Conservation (phyloP, 257 asterid genomes). For the Pogostemon cablin region DNA sequence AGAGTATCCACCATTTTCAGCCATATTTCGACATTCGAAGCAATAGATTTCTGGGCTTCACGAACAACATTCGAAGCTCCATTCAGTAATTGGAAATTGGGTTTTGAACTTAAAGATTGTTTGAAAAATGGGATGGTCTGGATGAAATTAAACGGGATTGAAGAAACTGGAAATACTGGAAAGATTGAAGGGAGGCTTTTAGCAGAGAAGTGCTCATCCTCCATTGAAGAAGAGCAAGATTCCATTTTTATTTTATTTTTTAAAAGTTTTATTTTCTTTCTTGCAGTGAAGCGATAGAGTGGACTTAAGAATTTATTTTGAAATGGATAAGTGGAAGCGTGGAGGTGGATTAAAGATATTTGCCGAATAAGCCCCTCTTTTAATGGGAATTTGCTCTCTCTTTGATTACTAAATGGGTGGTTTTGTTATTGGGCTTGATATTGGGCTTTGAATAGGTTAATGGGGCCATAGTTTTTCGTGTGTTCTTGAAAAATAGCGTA, state of each 20-base stretch:
- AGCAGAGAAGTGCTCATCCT: constrained; percentile 35
- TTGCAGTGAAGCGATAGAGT: constrained; percentile 9
- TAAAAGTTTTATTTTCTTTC: background rate
- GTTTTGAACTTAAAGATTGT: constrained; percentile 43
- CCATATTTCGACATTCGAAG: constrained; percentile 44
- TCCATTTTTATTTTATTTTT: constrained; percentile 30
- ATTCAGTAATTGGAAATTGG: constrained; percentile 43
- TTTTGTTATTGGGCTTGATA: background rate
- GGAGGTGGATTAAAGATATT: background rate
- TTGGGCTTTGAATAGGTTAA: background rate
- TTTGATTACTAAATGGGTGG: background rate
- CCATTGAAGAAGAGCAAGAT: constrained; percentile 32
- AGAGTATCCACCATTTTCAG: constrained; percentile 40
- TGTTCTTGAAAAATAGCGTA: background rate
- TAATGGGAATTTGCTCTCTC: background rate
- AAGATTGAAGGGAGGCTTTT: constrained; percentile 37
- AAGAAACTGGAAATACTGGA: constrained; percentile 47
- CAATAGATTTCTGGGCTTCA: constrained; percentile 46
- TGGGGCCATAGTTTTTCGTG: background rate
- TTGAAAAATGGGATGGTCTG: constrained; percentile 46
- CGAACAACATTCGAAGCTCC: constrained; percentile 50
- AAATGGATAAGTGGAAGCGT: background rate
- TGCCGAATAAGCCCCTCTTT: background rate
- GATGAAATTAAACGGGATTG: constrained; percentile 42
- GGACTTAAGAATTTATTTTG: background rate